phyloP scores from a whole-genome alignment of 2,329 filamentous ascomycete genomes.

The Colletotrichum navitas region DNA sequence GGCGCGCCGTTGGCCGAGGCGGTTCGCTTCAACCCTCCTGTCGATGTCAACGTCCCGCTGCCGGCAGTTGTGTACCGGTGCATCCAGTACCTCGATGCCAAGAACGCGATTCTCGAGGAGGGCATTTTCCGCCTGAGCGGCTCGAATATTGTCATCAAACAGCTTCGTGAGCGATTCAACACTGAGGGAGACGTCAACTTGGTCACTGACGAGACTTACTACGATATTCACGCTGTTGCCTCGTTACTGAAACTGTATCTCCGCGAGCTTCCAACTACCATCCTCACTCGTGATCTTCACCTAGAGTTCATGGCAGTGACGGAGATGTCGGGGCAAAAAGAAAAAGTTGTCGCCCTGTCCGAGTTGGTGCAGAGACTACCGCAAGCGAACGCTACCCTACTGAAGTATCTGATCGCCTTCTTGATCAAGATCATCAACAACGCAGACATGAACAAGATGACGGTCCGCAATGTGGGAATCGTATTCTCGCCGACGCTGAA shows the following conservation, averaged over 20 bases:
- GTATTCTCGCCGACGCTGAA: conserved; percentile 98
- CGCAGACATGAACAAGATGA: conserved; percentile 95
- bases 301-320: conserved; percentile 88
- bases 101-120: conserved; percentile 86
- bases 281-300: conserved; percentile 91
- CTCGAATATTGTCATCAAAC: conserved; percentile 95
- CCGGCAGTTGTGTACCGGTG: conserved; percentile 96
- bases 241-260: conserved; percentile 95
- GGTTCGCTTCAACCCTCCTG: conserved; percentile 82
- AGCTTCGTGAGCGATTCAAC: conserved; percentile 92
- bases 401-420: conserved; percentile 89
- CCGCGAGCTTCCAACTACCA: conserved; percentile 89
- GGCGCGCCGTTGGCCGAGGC: conserved; percentile 88
- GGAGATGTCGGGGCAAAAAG: conserved; percentile 78
- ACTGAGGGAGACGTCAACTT: conserved; percentile 91
- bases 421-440: conserved; percentile 94
- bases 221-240: conserved; percentile 96
- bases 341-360: conserved; percentile 83
- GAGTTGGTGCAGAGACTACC: conserved; percentile 85
- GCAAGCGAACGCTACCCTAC: conserved; percentile 80
- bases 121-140: conserved; percentile 97
- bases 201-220: conserved; percentile 83
- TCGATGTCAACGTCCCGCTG: conserved; percentile 79
- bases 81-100: conserved; percentile 89
- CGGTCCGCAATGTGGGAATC: conserved; percentile 95